Conservation (phyloP, 257 asterid genomes). For the Misopates orontium region DNA sequence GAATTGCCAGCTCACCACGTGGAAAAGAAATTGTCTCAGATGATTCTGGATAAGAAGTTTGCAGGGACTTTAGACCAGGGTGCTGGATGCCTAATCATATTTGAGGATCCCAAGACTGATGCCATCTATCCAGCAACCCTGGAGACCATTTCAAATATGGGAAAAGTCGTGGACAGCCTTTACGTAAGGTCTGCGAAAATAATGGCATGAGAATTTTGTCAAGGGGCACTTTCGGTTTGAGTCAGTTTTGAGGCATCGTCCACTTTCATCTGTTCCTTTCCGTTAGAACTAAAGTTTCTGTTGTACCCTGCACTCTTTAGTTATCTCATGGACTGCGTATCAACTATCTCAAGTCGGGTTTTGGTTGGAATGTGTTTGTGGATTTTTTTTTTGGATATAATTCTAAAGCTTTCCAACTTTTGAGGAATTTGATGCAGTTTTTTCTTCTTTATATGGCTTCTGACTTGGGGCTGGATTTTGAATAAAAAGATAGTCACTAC, state of each 20-base stretch:
- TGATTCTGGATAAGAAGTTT: conserved; percentile 67
- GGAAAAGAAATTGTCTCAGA: conserved; percentile 60
- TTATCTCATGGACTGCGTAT: too few relatives aligned
- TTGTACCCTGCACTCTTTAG: too few relatives aligned
- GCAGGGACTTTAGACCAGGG: conserved; percentile 73
- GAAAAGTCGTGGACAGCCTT: conserved; percentile 65
- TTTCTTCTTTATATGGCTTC: too few relatives aligned
- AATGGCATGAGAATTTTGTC: conserved; percentile 42
- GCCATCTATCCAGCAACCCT: conserved; percentile 57
- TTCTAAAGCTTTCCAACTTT: too few relatives aligned
- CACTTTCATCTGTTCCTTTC: not conserved
- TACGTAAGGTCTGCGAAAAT: conserved; percentile 61
- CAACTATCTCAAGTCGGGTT: too few relatives aligned
- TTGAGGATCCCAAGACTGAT: conserved; percentile 61
- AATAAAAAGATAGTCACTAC: too few relatives aligned
- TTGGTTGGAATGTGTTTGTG: too few relatives aligned
- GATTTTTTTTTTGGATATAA: too few relatives aligned
- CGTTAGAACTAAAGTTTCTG: too few relatives aligned
- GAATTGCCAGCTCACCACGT: conserved; percentile 57
- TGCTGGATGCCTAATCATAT: conserved; percentile 61
- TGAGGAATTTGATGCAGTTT: too few relatives aligned
- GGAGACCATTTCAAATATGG: conserved; percentile 62
- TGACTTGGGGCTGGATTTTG: too few relatives aligned
- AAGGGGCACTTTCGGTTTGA: not conserved
- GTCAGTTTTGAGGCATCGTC: not conserved